Evolutionary conservation across 495 filamentous ascomycete genomes (phyloP).

Genomic region (Pseudomonodictys pantanalensis): DNA sequence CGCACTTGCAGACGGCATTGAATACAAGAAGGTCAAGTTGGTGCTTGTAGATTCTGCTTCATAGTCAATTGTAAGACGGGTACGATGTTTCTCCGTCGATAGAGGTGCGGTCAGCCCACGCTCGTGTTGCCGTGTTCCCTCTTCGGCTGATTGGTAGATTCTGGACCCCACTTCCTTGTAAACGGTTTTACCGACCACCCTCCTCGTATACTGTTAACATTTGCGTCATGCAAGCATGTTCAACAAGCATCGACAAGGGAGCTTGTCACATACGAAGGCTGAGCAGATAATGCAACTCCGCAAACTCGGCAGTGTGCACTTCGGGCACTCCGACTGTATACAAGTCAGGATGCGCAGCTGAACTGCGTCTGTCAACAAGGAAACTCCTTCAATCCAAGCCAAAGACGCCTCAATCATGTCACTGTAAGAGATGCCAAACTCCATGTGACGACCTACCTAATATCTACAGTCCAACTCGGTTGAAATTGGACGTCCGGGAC

Average conservation of each 20-base stretch:
- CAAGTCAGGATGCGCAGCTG: too few species aligned
- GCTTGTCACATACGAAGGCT: neutral
- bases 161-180: neutral
- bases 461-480: slow-evolving; percentile 1
- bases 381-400: too few species aligned
- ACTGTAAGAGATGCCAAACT: neutral
- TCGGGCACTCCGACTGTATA: too few species aligned
- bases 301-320: too few species aligned
- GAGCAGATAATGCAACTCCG: too few species aligned
- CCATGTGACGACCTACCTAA: neutral
- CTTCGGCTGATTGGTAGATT: neutral
- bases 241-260: neutral
- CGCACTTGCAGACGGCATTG: neutral
- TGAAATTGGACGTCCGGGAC: slow-evolving; percentile 19
- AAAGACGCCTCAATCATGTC: slow-evolving; percentile 8
- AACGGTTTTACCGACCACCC: neutral
- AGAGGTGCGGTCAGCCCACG: too few species aligned
- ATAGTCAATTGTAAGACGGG: neutral
- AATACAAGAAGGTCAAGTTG: neutral
- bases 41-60: neutral
- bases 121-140: neutral
- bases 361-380: too few species aligned
- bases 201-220: neutral
- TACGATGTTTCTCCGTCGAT: neutral
- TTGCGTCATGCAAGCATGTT: neutral